Evolutionary conservation across 441 rosid genomes (phyloP).

Genomic region (Pelargonium citronellum): DNA sequence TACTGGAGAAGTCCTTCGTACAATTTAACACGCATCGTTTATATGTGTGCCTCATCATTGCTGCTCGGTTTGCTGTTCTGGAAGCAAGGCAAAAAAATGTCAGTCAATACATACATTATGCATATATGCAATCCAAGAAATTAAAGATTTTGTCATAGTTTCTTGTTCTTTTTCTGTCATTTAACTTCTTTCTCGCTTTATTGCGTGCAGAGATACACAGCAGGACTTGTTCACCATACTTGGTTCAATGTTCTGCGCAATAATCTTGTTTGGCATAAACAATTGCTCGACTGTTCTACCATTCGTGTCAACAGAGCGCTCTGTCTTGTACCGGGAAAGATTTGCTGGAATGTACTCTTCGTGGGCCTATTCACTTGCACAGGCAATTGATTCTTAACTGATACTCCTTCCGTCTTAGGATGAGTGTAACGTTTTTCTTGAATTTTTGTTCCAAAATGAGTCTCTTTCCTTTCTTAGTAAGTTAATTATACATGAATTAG

Average conservation of each 20-base stretch:
- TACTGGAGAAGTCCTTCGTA: conserved; percentile 74
- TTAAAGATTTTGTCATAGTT: too few relatives aligned
- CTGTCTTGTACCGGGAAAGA: conserved; percentile 53
- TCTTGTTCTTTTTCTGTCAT: too few relatives aligned
- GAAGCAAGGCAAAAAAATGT: conserved; percentile 56
- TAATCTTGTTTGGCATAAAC: conserved; percentile 49
- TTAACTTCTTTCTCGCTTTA: not conserved
- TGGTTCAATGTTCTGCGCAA: conserved; percentile 45
- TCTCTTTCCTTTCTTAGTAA: too few relatives aligned
- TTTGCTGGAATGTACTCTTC: conserved; percentile 46
- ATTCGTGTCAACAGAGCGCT: conserved; percentile 43
- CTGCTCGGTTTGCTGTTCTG: conserved; percentile 52
- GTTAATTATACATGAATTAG: too few relatives aligned
- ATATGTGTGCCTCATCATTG: conserved; percentile 26
- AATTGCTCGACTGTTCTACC: conserved; percentile 47
- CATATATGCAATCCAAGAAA: too few relatives aligned
- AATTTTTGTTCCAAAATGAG: too few relatives aligned
- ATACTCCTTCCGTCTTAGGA: not conserved
- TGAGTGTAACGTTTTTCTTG: too few relatives aligned
- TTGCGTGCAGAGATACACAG: conserved; percentile 38
- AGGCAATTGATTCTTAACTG: conserved; percentile 26
- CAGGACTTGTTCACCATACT: conserved; percentile 50
- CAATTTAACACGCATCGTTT: conserved; percentile 48
- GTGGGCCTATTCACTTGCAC: conserved; percentile 60
- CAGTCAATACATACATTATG: conserved; percentile 19